Base-by-base conservation (phyloP, 164 flowering plant species). In the Euptelea pleiosperma region DNA sequence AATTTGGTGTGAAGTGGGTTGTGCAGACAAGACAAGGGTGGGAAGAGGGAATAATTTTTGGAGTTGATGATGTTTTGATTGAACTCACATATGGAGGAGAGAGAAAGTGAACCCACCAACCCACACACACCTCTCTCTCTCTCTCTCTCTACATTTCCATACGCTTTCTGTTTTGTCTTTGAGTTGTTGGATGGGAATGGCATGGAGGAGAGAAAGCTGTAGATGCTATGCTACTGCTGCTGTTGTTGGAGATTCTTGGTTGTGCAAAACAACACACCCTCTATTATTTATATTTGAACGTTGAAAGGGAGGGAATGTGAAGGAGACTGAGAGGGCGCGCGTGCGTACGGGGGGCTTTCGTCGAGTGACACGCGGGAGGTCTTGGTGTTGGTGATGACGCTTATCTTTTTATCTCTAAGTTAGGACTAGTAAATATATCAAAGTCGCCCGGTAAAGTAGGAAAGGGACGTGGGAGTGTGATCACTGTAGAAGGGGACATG, bases 151-250 rank as follows among this genome's bases (percentile, higher is more conserved):
- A 28, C 34, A 25, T 33, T 26, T 36, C 43, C 11, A 19, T 9
- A 22, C 34, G 33, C 51, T 36, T 24, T 68, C 22, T 52, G 37
- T 61, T 66, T 82, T 85, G 91, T 82, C 81, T 60, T 65, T 46
- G 52, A 63, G 81, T 58, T 24, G 41, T 77, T 80, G 87, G 82
- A 69, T 41, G 66, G 62, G 57, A 76, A 71, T 79, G 81, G 82
- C 84, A 77, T 80, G 84, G 67, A 54, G 49, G 62, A 29, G 40
- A 50, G 78, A 80, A 82, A 72, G 82, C 74, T 71, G 72, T 64
- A 58, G 77, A 68, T 75, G 77, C n/a, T n/a, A n/a, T n/a, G n/a
- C n/a, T n/a, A n/a, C 73, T 57, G 61, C 46, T 45, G 40, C 36
- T 51, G 54, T 60, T 69, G 62, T 1, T 55, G 16, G n/a, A n/a